Conservation (phyloP, 306 rosid species). For the Prosopis cineraria region DNA sequence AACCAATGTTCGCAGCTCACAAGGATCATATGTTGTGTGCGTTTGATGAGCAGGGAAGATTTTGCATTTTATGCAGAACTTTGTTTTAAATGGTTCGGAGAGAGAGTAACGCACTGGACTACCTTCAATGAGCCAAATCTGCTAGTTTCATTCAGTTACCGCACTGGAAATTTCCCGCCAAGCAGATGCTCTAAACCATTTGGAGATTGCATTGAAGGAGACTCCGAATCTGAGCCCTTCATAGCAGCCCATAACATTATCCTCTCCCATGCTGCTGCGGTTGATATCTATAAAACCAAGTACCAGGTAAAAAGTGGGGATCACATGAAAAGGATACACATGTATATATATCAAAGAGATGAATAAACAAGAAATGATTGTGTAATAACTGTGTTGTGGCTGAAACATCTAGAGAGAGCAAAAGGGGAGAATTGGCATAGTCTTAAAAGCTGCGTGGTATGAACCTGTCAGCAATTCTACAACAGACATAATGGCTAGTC, state of each 20-base stretch:
- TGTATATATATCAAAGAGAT: too few species aligned
- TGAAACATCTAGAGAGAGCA: slow-evolving; percentile 50
- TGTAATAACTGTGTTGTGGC: background rate
- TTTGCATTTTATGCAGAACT: slow-evolving; percentile 46
- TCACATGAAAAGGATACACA: too few species aligned
- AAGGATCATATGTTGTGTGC: too few species aligned
- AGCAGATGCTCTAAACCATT: slow-evolving; percentile 44
- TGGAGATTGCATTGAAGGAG: slow-evolving; percentile 59
- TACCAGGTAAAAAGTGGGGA: too few species aligned
- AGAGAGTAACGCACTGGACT: slow-evolving; percentile 59
- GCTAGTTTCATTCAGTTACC: slow-evolving; percentile 28
- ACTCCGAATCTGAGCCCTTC: slow-evolving; percentile 71
- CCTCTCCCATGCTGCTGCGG: slow-evolving; percentile 65
- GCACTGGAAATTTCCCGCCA: slow-evolving; percentile 42
- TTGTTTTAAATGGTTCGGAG: slow-evolving; percentile 60
- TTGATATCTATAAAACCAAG: slow-evolving; percentile 51
- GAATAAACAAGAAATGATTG: slow-evolving; percentile 40
- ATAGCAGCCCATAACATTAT: slow-evolving; percentile 66
- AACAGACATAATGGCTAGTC: slow-evolving; percentile 54
- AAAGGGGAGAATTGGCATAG: slow-evolving; percentile 51
- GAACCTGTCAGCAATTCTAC: slow-evolving; percentile 59
- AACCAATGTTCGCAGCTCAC: too few species aligned
- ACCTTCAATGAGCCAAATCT: slow-evolving; percentile 64
- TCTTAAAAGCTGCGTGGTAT: slow-evolving; percentile 39
- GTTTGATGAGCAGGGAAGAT: slow-evolving; percentile 47